These are phyloP conservation scores for Pyrenochaeta sp. DNA, from an alignment of 2,329 filamentous ascomycete genomes.

Conservation along the genomic window DNA sequence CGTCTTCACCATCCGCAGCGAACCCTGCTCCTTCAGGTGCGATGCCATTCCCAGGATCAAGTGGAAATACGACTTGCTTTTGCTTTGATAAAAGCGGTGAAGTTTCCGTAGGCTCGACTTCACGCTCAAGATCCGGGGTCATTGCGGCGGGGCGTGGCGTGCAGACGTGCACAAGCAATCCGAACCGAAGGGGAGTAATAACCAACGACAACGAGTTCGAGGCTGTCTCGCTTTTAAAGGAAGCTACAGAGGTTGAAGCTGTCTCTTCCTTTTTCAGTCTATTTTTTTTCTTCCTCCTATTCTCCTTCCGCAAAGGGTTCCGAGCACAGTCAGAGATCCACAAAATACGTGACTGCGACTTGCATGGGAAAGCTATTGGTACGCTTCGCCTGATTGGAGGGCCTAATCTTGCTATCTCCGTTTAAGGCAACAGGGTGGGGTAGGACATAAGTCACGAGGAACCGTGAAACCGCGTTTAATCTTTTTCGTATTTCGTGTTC, in stretches of 20 bases:
- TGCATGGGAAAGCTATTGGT: background rate
- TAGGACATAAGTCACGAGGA: background rate
- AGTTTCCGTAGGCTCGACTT: slow-evolving; percentile 46
- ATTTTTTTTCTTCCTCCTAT: too few species aligned
- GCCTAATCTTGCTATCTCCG: background rate
- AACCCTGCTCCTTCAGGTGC: slow-evolving; percentile 30
- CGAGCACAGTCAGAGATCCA: background rate
- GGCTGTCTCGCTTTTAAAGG: too few species aligned
- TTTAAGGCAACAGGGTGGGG: background rate
- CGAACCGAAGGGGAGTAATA: too few species aligned
- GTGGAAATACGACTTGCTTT: slow-evolving; percentile 13
- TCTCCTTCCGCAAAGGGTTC: too few species aligned
- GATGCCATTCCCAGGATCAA: slow-evolving; percentile 36
- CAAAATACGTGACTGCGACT: background rate
- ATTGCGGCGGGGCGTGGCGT: background rate
- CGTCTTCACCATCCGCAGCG: slow-evolving; percentile 13
- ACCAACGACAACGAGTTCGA: too few species aligned
- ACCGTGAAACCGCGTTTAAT: background rate
- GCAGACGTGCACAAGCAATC: too few species aligned
- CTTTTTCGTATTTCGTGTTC: background rate
- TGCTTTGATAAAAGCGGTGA: slow-evolving; percentile 55
- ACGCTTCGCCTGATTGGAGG: background rate
- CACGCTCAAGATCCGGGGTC: background rate
- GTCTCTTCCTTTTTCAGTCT: background rate
- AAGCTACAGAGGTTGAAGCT: background rate